phyloP scores from a whole-genome alignment of 179 eudicot genomes.

The Gypsophila paniculata region DNA sequence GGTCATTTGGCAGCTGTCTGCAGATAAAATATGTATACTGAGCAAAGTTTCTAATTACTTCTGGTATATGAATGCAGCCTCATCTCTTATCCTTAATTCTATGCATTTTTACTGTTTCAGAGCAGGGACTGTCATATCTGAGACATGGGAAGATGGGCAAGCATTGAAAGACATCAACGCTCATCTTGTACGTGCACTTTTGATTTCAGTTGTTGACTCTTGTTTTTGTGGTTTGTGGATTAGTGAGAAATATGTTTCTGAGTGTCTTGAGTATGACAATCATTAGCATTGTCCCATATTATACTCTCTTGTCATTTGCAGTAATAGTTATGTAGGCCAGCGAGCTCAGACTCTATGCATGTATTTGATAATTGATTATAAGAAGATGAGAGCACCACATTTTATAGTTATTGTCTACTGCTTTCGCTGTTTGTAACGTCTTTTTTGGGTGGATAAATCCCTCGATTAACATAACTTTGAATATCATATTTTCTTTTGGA shows the following conservation, averaged over 20 bases:
- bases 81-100: neutral
- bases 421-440: neutral
- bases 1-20: neutral
- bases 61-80: constrained; percentile 1
- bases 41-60: constrained; percentile 4
- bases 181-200: constrained; percentile 62
- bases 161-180: constrained; percentile 78
- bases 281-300: neutral
- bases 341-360: neutral
- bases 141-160: constrained; percentile 99
- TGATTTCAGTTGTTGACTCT: neutral
- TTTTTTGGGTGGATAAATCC: neutral
- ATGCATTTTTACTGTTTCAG: constrained; percentile 36
- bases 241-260: neutral
- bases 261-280: neutral
- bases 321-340: neutral
- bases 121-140: constrained; percentile 93
- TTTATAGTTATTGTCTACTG: neutral
- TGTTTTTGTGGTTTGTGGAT: constrained; percentile 7
- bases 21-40: constrained; percentile 1
- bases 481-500: neutral
- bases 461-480: neutral
- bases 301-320: neutral
- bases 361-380: neutral
- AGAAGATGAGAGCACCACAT: neutral